Percentiles rank a stretch among this genome's conserved stretches.
These are phyloP conservation scores for Vicia villosa DNA, from an alignment of 306 rosid genomes.

Conservation along the genomic window DNA sequence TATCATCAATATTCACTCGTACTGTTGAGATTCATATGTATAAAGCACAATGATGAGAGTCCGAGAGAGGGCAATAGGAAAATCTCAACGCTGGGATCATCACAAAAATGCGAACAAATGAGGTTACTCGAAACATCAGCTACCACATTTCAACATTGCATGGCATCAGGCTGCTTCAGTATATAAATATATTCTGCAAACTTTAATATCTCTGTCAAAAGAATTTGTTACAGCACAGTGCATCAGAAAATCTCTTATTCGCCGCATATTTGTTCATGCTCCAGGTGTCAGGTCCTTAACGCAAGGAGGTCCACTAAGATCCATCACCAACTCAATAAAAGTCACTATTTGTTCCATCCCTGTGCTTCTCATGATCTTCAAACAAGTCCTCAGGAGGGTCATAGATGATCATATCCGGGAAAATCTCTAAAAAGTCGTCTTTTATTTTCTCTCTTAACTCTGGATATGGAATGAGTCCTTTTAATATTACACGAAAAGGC, in stretches of 20 bases:
- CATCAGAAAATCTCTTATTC: background rate
- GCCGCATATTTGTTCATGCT: background rate
- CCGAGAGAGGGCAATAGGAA: background rate
- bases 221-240: background rate
- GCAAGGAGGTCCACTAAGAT: background rate
- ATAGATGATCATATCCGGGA: slow-evolving; percentile 82
- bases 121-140: background rate
- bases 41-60: background rate
- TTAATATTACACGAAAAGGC: slow-evolving; percentile 82
- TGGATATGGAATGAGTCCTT: slow-evolving; percentile 86
- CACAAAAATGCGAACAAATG: background rate
- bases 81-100: background rate
- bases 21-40: background rate
- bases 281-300: background rate
- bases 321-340: background rate
- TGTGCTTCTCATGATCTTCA: slow-evolving; percentile 52
- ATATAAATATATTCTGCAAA: slow-evolving; percentile 16
- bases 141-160: slow-evolving; percentile 7
- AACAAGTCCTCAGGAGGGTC: slow-evolving; percentile 96
- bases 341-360: slow-evolving; percentile 36
- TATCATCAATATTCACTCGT: slow-evolving; percentile 8
- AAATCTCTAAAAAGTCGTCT: slow-evolving; percentile 78
- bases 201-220: background rate
- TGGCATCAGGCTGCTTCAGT: background rate
- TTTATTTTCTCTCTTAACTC: slow-evolving; percentile 82